Evolutionary conservation across 306 rosid genomes (phyloP).

Genomic region (Cicer cuneatum): DNA sequence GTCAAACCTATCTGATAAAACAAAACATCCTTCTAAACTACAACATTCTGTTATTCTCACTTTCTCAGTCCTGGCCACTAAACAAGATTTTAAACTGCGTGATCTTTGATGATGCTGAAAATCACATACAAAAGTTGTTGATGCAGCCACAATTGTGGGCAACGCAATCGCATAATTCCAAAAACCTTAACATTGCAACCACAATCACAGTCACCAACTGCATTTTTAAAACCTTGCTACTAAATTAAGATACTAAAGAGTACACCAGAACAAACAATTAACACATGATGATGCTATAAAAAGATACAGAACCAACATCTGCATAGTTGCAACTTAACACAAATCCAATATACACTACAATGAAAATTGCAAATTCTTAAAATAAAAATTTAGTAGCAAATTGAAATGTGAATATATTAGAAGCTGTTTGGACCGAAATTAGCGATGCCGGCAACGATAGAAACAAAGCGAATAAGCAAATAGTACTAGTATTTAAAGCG

Average conservation of each 20-base stretch:
- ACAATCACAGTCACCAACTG: background rate
- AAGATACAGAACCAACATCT: background rate
- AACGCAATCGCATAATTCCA: background rate
- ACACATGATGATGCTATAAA: background rate
- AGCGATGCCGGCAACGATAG: constrained; percentile 7
- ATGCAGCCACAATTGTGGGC: background rate
- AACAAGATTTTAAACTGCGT: background rate
- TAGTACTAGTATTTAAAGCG: background rate
- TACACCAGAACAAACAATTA: background rate
- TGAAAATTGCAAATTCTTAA: constrained; percentile 10
- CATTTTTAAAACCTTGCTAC: background rate
- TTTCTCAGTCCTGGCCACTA: background rate
- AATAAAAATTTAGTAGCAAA: background rate
- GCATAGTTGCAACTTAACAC: background rate
- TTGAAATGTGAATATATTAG: background rate
- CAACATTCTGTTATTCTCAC: constrained; percentile 2
- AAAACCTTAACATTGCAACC: background rate
- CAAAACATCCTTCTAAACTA: constrained; percentile 21
- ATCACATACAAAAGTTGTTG: background rate
- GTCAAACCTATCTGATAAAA: constrained; percentile 17
- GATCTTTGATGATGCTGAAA: background rate
- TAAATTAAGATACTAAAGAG: background rate
- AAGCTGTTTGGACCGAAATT: background rate
- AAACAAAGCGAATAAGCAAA: background rate
- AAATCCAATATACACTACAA: constrained; percentile 20